Conservation (phyloP, 2,329 filamentous ascomycete species). For the Colletotrichum magnum region DNA sequence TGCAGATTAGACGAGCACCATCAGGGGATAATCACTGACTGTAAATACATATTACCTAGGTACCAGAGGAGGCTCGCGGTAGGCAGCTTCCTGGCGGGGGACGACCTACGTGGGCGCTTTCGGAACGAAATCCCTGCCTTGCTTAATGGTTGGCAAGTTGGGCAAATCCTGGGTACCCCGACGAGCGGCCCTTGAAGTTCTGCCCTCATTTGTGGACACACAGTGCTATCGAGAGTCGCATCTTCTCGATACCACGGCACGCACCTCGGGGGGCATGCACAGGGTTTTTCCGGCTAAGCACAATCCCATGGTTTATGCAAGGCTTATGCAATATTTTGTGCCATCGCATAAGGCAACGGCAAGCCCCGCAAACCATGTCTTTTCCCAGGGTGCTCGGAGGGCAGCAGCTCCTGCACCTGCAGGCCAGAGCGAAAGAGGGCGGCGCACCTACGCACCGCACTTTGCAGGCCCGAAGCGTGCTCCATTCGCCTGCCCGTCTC, state of each 20-base stretch:
- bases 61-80: not conserved
- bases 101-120: conserved; percentile 12
- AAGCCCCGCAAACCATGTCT: conserved; percentile 34
- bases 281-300: conserved; percentile 30
- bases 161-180: conserved; percentile 1
- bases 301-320: conserved; percentile 1
- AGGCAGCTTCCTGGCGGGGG: conserved; percentile 14
- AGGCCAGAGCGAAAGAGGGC: conserved; percentile 32
- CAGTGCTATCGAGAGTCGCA: conserved; percentile 10
- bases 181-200: not conserved
- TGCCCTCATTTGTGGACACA: conserved; percentile 23
- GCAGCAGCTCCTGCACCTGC: conserved; percentile 23
- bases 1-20: conserved; percentile 32
- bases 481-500: conserved; percentile 34
- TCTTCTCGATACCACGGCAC: not conserved
- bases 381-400: conserved; percentile 27
- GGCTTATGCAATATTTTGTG: conserved; percentile 24
- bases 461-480: conserved; percentile 36
- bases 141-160: not conserved
- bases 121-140: conserved; percentile 35
- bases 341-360: not conserved
- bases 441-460: conserved; percentile 33
- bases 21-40: conserved; percentile 19
- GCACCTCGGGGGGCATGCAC: not conserved
- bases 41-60: not conserved